A percentile compares a stretch with the other conserved stretches of the same genome.
Conservation (phyloP, 306 rosid genomes). For the Canavalia ensiformis region DNA sequence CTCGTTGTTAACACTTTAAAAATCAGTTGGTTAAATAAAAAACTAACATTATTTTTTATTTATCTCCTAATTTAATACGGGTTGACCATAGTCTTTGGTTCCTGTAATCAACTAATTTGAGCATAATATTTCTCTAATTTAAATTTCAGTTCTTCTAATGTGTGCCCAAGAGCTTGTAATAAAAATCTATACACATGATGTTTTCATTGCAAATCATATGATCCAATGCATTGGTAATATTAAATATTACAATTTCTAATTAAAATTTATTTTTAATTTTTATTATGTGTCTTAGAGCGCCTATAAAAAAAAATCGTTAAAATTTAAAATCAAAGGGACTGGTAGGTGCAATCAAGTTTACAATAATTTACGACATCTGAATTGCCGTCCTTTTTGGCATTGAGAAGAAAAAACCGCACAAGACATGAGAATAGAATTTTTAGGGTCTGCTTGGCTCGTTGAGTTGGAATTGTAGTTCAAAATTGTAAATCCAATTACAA, state of each 20-base stretch:
- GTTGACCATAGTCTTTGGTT: neutral
- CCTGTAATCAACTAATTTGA: neutral
- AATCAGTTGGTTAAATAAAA: neutral
- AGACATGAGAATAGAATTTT: neutral
- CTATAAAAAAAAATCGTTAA: too few relatives aligned
- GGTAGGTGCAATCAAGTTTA: neutral
- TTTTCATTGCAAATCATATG: too few relatives aligned
- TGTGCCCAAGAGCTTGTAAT: too few relatives aligned
- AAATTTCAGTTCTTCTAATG: too few relatives aligned
- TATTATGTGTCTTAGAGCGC: too few relatives aligned
- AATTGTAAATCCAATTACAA: neutral
- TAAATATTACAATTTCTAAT: too few relatives aligned
- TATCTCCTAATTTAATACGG: neutral
- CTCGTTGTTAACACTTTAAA: neutral
- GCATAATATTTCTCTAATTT: neutral
- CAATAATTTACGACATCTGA: neutral
- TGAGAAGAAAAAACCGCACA: neutral
- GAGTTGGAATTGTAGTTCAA: neutral
- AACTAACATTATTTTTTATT: neutral
- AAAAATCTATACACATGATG: too few relatives aligned
- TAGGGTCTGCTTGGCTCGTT: neutral
- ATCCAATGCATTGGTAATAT: too few relatives aligned
- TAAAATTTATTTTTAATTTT: too few relatives aligned
- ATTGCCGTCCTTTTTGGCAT: conserved; percentile 12
- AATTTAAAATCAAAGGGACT: neutral